Conservation (phyloP, 805 yeast genomes). For the Komagataella kurtzmanii region DNA sequence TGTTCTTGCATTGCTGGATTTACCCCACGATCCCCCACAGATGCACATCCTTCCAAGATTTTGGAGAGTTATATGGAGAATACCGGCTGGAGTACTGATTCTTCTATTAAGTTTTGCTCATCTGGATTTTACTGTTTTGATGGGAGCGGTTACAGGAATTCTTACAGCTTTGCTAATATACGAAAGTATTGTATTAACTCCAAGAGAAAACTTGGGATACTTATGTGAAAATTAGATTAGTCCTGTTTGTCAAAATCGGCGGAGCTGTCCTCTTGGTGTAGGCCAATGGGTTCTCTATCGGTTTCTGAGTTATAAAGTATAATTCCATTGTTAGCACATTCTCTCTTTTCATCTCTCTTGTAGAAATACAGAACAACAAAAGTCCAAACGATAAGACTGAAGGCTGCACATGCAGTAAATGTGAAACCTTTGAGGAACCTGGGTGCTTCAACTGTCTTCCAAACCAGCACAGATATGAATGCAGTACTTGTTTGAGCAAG, state of each 20-base stretch:
- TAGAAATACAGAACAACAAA: constrained; percentile 19
- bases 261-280: neutral
- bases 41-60: constrained; percentile 18
- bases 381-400: constrained; percentile 17
- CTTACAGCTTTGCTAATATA: constrained; percentile 5
- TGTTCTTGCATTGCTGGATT: constrained; percentile 29
- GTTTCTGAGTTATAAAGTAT: constrained; percentile 24
- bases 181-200: constrained; percentile 4
- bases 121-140: constrained; percentile 5
- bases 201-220: neutral
- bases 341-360: constrained; percentile 34
- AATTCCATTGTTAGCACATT: constrained; percentile 35
- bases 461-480: constrained; percentile 24
- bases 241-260: neutral
- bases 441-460: constrained; percentile 46
- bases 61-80: constrained; percentile 25
- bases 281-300: neutral
- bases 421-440: constrained; percentile 35
- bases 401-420: constrained; percentile 30
- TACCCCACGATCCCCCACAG: constrained; percentile 24
- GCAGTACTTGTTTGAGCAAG: constrained; percentile 27
- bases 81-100: constrained; percentile 4
- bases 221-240: neutral
- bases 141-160: constrained; percentile 6
- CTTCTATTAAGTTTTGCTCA: constrained; percentile 6